A percentile compares a stretch with the other conserved stretches of the same genome.
Evolutionary conservation across 2,329 filamentous ascomycete genomes (phyloP).

Genomic region (Fusarium avenaceum): DNA sequence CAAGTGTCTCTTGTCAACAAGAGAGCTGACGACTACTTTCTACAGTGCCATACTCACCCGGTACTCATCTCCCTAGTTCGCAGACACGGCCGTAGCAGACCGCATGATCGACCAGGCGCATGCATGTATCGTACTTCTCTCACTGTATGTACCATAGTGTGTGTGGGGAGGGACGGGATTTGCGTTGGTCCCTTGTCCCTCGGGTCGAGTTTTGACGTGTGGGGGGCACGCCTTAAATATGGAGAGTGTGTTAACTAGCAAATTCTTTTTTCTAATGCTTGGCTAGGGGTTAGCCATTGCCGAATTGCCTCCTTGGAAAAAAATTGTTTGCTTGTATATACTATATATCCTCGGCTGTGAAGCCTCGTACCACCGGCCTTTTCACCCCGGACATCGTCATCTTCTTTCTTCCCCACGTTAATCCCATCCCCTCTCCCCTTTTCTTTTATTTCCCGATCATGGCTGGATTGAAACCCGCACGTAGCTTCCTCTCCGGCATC

Average conservation of each 20-base stretch:
- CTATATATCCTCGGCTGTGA: not conserved
- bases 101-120: constrained; percentile 15
- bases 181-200: not conserved
- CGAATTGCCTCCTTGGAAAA: not conserved
- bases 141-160: too few relatives aligned
- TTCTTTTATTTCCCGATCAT: constrained; percentile 5
- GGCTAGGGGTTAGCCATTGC: not conserved
- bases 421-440: not conserved
- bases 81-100: not conserved
- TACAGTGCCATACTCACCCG: not conserved
- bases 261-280: not conserved
- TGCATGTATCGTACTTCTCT: not conserved
- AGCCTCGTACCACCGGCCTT: not conserved
- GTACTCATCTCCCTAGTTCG: not conserved
- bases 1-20: not conserved
- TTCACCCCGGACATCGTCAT: not conserved
- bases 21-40: constrained; percentile 1
- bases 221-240: constrained; percentile 5
- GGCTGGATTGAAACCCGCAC: constrained; percentile 7
- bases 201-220: not conserved
- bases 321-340: not conserved
- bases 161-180: not conserved
- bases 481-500: constrained; percentile 34
- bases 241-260: not conserved
- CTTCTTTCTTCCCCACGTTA: not conserved